Evolutionary conservation across 768 basidiomycete genomes (phyloP), one percentile per base, ranked within the genome.

Genomic region (Boletus edulis): DNA sequence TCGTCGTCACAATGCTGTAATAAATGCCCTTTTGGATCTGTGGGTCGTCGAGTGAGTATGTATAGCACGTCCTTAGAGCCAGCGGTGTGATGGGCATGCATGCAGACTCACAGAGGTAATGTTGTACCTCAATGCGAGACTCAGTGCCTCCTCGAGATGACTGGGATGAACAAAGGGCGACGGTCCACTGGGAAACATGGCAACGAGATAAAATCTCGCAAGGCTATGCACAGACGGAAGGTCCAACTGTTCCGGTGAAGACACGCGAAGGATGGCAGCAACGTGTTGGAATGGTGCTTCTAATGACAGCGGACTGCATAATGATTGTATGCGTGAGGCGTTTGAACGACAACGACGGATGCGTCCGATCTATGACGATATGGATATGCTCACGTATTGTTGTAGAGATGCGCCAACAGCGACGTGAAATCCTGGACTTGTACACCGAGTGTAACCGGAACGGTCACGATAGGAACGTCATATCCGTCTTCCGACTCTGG

Each of bases 331-430:
- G 46, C 37, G 17, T 42, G 49, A 47, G 24, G 42, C 15, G 3
- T 37, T 47, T 51, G 13, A 20, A 35, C 27, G 43, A 37, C 24
- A 43, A 42, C 20, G 27, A 11, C 11, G 11, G 15, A 51, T 3
- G 6, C 8, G 35, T 35, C 29, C 10, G 2, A 12, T 32, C 32
- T 17, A 48, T 27, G 52, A 29, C n/a, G 0, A 40, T 34, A 29
- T 29, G 27, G 27, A 35, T 53, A 29, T 38, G 80, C 84, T 76
- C 69, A 89, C 88, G 67, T 67, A 62, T 88, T 82, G 62, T 87
- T 82, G 64, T 89, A 89, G 31, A 89, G 63, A 69, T 87, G 80
- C 54, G 77, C 76, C n/a, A 89, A 70, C 46, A 90, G 66, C 1
- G 72, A 75, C 46, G 80, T 78, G 7, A 87, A 75, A 64, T 89